These are phyloP conservation scores for Serendipita sp. DNA, from an alignment of 768 basidiomycete genomes.

Conservation along the genomic window DNA sequence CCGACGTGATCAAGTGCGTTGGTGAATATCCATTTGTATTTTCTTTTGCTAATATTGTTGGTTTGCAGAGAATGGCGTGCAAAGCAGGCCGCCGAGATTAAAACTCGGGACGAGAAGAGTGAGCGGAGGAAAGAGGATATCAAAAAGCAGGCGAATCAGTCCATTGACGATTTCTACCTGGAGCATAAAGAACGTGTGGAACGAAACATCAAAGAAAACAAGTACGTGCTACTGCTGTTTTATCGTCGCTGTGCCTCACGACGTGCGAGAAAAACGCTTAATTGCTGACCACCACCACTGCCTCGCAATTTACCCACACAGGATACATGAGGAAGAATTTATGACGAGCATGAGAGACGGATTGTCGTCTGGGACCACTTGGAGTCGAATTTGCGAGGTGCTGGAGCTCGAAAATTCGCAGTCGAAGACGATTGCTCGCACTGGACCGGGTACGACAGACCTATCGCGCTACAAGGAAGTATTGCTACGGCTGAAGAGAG, in stretches of 20 bases:
- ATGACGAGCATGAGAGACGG: slow-evolving; percentile 52
- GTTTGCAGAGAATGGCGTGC: slow-evolving; percentile 68
- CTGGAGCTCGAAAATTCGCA: slow-evolving; percentile 91
- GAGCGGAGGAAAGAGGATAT: slow-evolving; percentile 65
- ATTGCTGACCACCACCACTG: not conserved
- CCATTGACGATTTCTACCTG: slow-evolving; percentile 84
- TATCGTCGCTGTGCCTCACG: not conserved
- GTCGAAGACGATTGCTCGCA: slow-evolving; percentile 84
- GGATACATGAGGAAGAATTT: slow-evolving; percentile 78
- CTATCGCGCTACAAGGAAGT: slow-evolving; percentile 85
- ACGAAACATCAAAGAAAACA: slow-evolving; percentile 83
- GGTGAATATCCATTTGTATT: not conserved
- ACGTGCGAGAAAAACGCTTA: not conserved
- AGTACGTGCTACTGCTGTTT: slow-evolving; percentile 36
- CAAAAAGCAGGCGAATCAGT: slow-evolving; percentile 64
- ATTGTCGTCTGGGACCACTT: slow-evolving; percentile 81
- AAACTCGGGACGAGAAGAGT: slow-evolving; percentile 64
- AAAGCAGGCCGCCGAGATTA: slow-evolving; percentile 71
- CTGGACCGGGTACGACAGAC: slow-evolving; percentile 79
- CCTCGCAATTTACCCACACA: slow-evolving; percentile 19
- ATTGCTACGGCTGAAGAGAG: slow-evolving; percentile 69
- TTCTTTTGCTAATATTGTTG: not conserved
- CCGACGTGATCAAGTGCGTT: slow-evolving; percentile 70
- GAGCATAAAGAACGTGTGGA: slow-evolving; percentile 80
- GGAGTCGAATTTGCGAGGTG: slow-evolving; percentile 80